Percentiles rank a stretch among this genome's conserved stretches.
phyloP scores from a whole-genome alignment of 2,329 filamentous ascomycete species.

The Talaromyces sp. region DNA sequence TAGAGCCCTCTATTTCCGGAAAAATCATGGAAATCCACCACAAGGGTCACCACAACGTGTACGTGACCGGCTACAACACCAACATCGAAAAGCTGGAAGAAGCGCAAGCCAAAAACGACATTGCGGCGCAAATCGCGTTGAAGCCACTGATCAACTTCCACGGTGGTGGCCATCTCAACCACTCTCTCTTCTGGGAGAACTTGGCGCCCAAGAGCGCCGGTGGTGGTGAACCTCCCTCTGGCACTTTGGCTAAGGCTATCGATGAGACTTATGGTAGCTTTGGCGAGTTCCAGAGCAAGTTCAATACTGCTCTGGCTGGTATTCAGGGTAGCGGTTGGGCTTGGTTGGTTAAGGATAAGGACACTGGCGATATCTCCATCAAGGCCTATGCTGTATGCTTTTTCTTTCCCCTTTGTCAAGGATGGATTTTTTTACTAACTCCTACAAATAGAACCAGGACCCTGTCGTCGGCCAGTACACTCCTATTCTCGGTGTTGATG shows the following conservation, averaged over 20 bases:
- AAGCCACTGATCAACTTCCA: constrained; percentile 62
- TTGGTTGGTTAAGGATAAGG: constrained; percentile 59
- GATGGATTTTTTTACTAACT: background rate
- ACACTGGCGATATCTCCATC: constrained; percentile 54
- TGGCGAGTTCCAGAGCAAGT: constrained; percentile 57
- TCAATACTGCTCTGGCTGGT: constrained; percentile 60
- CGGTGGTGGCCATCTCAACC: constrained; percentile 61
- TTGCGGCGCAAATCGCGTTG: constrained; percentile 54
- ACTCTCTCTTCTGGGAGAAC: constrained; percentile 65
- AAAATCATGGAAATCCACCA: constrained; percentile 97
- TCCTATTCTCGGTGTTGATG: constrained; percentile 84
- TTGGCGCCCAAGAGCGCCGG: constrained; percentile 58
- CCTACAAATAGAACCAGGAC: constrained; percentile 66
- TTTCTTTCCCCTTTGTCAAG: background rate
- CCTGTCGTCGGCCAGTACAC: constrained; percentile 78
- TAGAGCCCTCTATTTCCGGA: constrained; percentile 77
- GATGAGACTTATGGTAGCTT: constrained; percentile 56
- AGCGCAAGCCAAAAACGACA: constrained; percentile 51
- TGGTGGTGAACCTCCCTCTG: constrained; percentile 59
- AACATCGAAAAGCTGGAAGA: constrained; percentile 67
- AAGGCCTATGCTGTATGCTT: constrained; percentile 58
- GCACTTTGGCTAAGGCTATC: constrained; percentile 55
- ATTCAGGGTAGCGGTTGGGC: constrained; percentile 64
- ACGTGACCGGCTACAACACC: constrained; percentile 83
- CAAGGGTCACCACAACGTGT: constrained; percentile 90